Evolutionary conservation across 176 grass and related monocot genomes (phyloP).

Genomic region (Avena sativa): DNA sequence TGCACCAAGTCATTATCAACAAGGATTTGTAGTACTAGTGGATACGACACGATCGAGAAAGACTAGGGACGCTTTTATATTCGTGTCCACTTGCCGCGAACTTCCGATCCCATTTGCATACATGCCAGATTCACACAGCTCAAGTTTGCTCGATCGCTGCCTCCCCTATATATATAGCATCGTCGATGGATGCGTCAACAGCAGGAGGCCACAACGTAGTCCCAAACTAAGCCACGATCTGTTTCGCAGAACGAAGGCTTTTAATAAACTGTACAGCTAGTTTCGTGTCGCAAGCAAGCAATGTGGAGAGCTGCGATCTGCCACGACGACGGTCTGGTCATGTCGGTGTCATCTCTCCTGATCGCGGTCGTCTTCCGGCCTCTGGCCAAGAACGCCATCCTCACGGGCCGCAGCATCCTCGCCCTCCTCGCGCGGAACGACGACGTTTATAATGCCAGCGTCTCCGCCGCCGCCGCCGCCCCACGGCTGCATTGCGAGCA

Average conservation of each 20-base stretch:
- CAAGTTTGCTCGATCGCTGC: background rate
- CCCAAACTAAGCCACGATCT: background rate
- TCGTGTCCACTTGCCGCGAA: background rate
- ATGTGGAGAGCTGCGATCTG: conserved; percentile 6
- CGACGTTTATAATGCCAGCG: background rate
- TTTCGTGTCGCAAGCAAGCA: background rate
- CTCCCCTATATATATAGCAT: background rate
- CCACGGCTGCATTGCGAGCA: conserved; percentile 13
- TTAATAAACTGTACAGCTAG: background rate
- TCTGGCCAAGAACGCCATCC: conserved; percentile 19
- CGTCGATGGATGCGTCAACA: background rate
- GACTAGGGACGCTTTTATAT: background rate
- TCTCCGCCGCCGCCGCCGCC: background rate
- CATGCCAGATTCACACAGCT: background rate
- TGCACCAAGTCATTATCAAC: background rate
- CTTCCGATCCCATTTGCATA: background rate
- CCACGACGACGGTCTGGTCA: background rate
- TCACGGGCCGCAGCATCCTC: background rate
- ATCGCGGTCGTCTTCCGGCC: conserved; percentile 37
- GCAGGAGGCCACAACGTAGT: no score
- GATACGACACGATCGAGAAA: background rate
- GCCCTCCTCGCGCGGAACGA: conserved; percentile 16
- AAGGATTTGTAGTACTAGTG: no score
- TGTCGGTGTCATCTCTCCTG: conserved; percentile 61
- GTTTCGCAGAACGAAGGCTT: background rate